Evolutionary conservation across 2,329 filamentous ascomycete species (phyloP), one percentile per base, ranked within the genome.

Genomic region (Camptophora hylomeconis): DNA sequence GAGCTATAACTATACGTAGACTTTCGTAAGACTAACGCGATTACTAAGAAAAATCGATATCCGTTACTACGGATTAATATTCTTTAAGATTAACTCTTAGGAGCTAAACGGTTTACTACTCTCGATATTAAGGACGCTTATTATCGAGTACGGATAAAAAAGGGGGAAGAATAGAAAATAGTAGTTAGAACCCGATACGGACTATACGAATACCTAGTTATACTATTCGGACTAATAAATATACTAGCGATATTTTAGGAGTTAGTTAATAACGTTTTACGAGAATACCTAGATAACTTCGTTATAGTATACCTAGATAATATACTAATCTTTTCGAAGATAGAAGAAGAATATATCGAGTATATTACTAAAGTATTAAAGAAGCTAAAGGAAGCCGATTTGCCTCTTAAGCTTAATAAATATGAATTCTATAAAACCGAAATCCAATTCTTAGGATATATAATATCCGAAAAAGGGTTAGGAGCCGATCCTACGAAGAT

Each of bases 381-480:
- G 12, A 15, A 18, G 11, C 28, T 46, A 8, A n/a, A 20, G 11
- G 13, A 28, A 14, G 16, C 10, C 10, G 21, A 30, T 3, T 19
- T 54, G n/a, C 26, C 47, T 10, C 17, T 44, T 9, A 35, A 41
- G 9, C 38, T 38, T 17, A 32, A 44, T 3, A 55, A 55, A 38
- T 52, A 35, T 36, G 24, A 46, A 24, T 54, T 53, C 35, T 35
- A 47, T 32, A 36, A 35, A 19, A 35, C 46, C 14, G 20, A 42
- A 34, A 36, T 47, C 17, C 33, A 47, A 13, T 56, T 47, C 33
- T 34, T 56, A 20, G 36, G 44, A 16, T 52, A 45, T 36, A 45
- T 46, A 26, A 47, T 54, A 18, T 28, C 24, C 11, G 30, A 25
- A 10, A 24, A 40, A 20, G 31, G 44, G 29, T 38, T 56, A 11